Percentiles rank a stretch among this genome's conserved stretches.
phyloP scores from a whole-genome alignment of 495 filamentous ascomycete species.

The Aspergillus wentii region DNA sequence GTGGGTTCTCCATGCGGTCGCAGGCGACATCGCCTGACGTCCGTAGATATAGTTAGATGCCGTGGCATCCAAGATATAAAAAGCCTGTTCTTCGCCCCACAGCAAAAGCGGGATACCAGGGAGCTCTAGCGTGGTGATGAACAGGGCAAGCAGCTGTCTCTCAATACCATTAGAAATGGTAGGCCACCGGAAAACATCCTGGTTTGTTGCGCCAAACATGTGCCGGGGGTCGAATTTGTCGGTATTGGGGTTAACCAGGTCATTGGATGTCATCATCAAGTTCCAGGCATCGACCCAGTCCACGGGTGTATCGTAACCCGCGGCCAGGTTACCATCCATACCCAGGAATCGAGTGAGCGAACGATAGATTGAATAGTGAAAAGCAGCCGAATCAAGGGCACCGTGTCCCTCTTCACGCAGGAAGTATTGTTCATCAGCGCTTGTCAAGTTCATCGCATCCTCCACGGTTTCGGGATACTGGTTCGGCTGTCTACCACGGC shows the following conservation, averaged over 20 bases:
- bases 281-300: conserved; percentile 63
- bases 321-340: conserved; percentile 56
- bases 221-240: conserved; percentile 67
- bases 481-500: conserved; percentile 56
- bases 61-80: conserved; percentile 63
- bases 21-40: conserved; percentile 61
- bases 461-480: conserved; percentile 42
- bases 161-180: conserved; percentile 58
- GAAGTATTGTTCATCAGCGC: conserved; percentile 43
- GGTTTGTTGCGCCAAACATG: conserved; percentile 66
- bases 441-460: conserved; percentile 42
- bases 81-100: conserved; percentile 69
- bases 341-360: conserved; percentile 62
- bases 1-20: conserved; percentile 64
- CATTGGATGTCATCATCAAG: conserved; percentile 57
- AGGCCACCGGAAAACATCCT: conserved; percentile 75
- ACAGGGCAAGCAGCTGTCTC: conserved; percentile 56
- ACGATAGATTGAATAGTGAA: conserved; percentile 70
- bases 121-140: conserved; percentile 60
- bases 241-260: conserved; percentile 60
- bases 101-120: conserved; percentile 62
- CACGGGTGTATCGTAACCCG: conserved; percentile 54
- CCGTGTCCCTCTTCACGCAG: conserved; percentile 51
- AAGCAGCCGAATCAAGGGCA: conserved; percentile 62
- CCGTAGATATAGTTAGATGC: conserved; percentile 69